Percentiles rank a stretch among this genome's conserved stretches.
Evolutionary conservation across 306 rosid genomes (phyloP).

Genomic region (Cucurbita argyrosperma): DNA sequence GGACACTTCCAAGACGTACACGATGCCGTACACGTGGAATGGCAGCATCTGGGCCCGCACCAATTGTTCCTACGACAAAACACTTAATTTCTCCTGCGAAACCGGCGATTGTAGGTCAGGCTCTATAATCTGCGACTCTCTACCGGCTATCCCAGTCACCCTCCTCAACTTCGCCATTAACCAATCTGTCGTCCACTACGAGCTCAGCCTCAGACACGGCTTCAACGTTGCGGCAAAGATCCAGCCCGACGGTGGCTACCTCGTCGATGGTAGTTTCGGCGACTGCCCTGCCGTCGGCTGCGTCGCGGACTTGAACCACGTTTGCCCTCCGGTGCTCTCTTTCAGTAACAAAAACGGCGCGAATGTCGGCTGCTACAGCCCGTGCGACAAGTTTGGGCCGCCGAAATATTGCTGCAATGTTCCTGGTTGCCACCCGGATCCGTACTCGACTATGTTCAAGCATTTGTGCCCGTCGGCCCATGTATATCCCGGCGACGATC

Average conservation of each 20-base stretch:
- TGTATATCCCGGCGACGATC: slow-evolving; percentile 7
- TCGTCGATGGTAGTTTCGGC: slow-evolving; percentile 12
- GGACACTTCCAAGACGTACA: neutral
- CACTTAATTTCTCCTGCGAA: slow-evolving; percentile 14
- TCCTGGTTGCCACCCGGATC: slow-evolving; percentile 13
- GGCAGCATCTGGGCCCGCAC: slow-evolving; percentile 13
- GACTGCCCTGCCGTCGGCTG: slow-evolving; percentile 21
- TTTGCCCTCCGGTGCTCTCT: slow-evolving; percentile 10
- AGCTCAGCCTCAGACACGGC: slow-evolving; percentile 25
- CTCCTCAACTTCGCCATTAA: slow-evolving; percentile 13
- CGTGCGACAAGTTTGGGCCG: slow-evolving; percentile 19
- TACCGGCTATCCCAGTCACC: slow-evolving; percentile 16
- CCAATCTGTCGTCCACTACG: slow-evolving; percentile 15
- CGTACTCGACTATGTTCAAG: slow-evolving; percentile 6
- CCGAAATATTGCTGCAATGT: slow-evolving; percentile 18
- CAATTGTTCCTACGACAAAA: neutral
- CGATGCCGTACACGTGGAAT: slow-evolving; percentile 16
- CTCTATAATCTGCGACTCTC: neutral
- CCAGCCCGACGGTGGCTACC: slow-evolving; percentile 16
- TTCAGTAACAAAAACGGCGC: neutral
- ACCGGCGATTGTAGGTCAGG: slow-evolving; percentile 14
- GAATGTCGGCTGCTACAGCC: slow-evolving; percentile 21
- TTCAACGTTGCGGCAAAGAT: slow-evolving; percentile 13
- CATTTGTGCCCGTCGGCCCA: slow-evolving; percentile 10
- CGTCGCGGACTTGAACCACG: neutral